Evolutionary conservation across 1,139 yeast genomes (phyloP).

Genomic region (Diutina pseudorugosa): DNA sequence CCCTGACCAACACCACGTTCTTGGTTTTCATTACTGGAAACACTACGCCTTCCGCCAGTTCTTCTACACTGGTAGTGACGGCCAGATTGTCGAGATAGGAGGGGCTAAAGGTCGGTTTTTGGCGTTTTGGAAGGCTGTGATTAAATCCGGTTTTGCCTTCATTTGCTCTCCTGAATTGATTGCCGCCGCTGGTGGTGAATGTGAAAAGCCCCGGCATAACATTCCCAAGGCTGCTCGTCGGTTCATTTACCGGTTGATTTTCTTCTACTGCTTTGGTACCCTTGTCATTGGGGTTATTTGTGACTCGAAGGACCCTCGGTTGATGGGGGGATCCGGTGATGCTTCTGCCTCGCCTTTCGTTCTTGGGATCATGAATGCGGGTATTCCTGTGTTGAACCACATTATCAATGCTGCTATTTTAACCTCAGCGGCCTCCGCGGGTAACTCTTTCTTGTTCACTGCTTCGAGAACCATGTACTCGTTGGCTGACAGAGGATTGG

Average conservation of each 20-base stretch:
- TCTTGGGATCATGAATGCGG: constrained; percentile 12
- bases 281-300: constrained; percentile 36
- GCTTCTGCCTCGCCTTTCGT: constrained; percentile 3
- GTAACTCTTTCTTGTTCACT: constrained; percentile 44
- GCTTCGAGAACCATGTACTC: constrained; percentile 44
- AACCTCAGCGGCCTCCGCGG: constrained; percentile 39
- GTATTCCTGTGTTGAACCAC: constrained; percentile 24
- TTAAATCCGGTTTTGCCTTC: constrained; percentile 77
- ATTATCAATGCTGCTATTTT: constrained; percentile 45
- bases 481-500: constrained; percentile 36
- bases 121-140: constrained; percentile 64
- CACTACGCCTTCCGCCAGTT: constrained; percentile 5
- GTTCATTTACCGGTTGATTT: constrained; percentile 53
- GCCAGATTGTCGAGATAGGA: background rate
- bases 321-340: constrained; percentile 12
- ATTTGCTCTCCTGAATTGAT: constrained; percentile 58
- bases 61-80: background rate
- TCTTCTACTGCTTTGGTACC: constrained; percentile 19
- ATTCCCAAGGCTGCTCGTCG: constrained; percentile 62
- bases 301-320: constrained; percentile 23
- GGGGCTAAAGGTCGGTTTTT: constrained; percentile 33
- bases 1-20: constrained; percentile 37
- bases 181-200: constrained; percentile 56
- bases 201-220: constrained; percentile 43
- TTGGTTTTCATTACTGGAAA: constrained; percentile 21